These are phyloP conservation scores for Penicillium coffeae DNA, from an alignment of 495 filamentous ascomycete genomes.

Conservation along the genomic window DNA sequence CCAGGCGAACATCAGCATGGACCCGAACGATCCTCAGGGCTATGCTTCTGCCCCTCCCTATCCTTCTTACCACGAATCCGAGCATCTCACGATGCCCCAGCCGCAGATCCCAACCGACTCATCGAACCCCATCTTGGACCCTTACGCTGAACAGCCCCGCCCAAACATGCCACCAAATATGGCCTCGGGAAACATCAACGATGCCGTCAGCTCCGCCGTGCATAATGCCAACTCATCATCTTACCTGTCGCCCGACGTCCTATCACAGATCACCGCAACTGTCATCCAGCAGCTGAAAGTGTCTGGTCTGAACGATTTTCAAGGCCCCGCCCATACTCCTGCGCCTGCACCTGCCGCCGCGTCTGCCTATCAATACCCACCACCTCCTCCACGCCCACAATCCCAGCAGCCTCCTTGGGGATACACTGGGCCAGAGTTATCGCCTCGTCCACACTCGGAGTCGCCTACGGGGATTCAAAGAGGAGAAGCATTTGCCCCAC, in stretches of 20 bases:
- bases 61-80: constrained; percentile 31
- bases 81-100: constrained; percentile 42
- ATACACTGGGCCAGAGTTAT: constrained; percentile 17
- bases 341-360: background rate
- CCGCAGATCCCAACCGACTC: constrained; percentile 29
- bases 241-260: constrained; percentile 46
- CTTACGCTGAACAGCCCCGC: constrained; percentile 14
- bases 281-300: constrained; percentile 53
- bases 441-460: constrained; percentile 28
- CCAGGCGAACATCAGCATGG: constrained; percentile 23
- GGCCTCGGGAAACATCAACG: constrained; percentile 33
- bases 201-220: constrained; percentile 47
- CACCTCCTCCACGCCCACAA: constrained; percentile 28
- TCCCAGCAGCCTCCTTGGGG: constrained; percentile 31
- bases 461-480: constrained; percentile 23
- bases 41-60: constrained; percentile 30
- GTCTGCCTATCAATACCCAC: background rate
- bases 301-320: constrained; percentile 35
- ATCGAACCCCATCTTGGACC: constrained; percentile 18
- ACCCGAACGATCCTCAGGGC: constrained; percentile 19
- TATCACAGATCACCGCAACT: constrained; percentile 49
- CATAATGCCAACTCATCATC: constrained; percentile 25
- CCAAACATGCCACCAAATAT: constrained; percentile 7
- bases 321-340: constrained; percentile 8
- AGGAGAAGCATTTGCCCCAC: constrained; percentile 17